Evolutionary conservation across 257 asterid species (phyloP).

Genomic region (Pogostemon cablin): DNA sequence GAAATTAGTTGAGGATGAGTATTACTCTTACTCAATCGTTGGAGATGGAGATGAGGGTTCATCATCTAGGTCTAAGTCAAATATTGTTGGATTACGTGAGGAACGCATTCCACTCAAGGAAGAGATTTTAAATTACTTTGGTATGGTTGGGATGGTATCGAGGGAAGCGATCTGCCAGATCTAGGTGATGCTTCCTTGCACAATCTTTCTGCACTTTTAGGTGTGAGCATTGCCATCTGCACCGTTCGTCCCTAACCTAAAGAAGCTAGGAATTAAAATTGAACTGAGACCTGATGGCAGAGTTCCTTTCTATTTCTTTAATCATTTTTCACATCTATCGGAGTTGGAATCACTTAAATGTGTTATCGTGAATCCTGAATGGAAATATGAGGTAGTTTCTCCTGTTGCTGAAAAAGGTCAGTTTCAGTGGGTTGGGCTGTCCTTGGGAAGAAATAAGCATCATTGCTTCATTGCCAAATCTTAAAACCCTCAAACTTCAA

Average conservation of each 20-base stretch:
- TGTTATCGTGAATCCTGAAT: background rate
- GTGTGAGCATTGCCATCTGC: background rate
- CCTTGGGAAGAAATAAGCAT: background rate
- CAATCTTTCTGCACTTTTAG: background rate
- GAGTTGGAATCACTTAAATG: background rate
- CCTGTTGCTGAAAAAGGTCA: background rate
- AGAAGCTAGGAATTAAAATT: slow-evolving; percentile 8
- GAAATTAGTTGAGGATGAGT: no score
- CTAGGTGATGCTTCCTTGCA: background rate
- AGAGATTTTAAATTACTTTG: no score
- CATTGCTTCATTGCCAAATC: background rate
- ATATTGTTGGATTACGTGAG: no score
- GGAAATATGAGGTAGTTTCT: background rate
- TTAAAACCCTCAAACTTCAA: background rate
- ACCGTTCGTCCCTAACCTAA: background rate
- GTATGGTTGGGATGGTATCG: background rate
- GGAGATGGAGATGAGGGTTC: no score
- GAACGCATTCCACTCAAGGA: no score
- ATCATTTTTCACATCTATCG: background rate
- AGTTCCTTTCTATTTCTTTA: background rate
- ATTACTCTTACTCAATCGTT: no score
- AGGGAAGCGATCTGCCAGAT: slow-evolving; percentile 7
- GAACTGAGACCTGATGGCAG: background rate
- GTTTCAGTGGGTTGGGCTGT: slow-evolving; percentile 7
- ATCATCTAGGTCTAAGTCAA: no score